Base-by-base conservation (phyloP, 164 flowering plant genomes). In the Buxus sempervirens region DNA sequence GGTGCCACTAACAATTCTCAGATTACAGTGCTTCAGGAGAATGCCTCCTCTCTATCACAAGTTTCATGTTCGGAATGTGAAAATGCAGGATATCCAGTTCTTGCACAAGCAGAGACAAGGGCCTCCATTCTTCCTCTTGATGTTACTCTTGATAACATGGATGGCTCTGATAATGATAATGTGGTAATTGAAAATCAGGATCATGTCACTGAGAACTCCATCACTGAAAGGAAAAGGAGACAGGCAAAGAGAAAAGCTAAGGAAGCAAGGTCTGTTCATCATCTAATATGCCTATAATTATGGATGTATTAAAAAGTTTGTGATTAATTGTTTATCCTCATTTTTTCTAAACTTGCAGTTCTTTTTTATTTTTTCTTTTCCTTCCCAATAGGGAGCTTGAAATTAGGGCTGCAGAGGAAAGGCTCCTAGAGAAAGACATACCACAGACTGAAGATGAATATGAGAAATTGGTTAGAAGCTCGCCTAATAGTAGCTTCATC, bases 401-500 rank as follows among this genome's bases (percentile, higher is more conserved):
- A 76, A 90, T 95, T 69, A 80, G 81, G 54, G 91, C 88, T 70
- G 97, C 98, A 60, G 99, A 95, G 71, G 85, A 84, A 61, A 90
- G 94, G 66, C 81, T 86, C 19, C 75, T 90, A 57, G 90, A 83
- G 67, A 76, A 84, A 23, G 90, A 85, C 72, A 69, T 71, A 51
- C 99, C 99, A 45, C 80, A 79, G 54, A 88, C 82, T 74, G 85
- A 77, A 26, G 99, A 96, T 76, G 99, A 96, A 56, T 96, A 80
- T 78, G 99, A 95, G 78, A 95, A 86, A 64, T 53, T 91, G 61
- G 82, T 96, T 75, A 79, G 97, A 69, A 82, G 85, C 77, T 96
- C 98, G 59, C 99, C 99, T 13, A 89, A 88, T 78, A 93, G 87
- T 77, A 93, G 99, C 74, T 86, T 84, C 73, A 77, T 86, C 42